Conservation (phyloP, 805 yeast genomes). For the Wickerhamomyces canadensis region DNA sequence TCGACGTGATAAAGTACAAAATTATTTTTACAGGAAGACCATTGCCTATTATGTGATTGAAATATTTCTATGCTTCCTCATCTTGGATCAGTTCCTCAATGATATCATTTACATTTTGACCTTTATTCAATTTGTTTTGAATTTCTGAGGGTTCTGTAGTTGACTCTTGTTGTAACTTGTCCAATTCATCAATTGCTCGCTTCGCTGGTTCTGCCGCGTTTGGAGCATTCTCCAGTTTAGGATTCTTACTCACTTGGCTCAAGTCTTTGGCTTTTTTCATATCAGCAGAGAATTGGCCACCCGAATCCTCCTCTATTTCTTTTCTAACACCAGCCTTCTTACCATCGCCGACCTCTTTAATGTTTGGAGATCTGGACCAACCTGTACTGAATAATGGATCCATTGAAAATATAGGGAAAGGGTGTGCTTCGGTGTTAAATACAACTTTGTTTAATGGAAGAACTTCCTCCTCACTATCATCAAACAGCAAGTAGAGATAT, state of each 20-base stretch:
- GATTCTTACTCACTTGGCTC: not conserved
- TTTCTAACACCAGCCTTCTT: conserved; percentile 24
- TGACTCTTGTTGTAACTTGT: conserved; percentile 9
- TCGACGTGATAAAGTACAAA: conserved; percentile 56
- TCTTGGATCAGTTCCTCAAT: conserved; percentile 14
- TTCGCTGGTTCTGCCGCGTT: conserved; percentile 22
- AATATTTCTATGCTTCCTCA: not conserved
- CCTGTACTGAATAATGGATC: conserved; percentile 52
- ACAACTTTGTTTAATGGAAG: conserved; percentile 66
- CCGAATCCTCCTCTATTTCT: conserved; percentile 10
- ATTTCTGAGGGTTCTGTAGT: conserved; percentile 4
- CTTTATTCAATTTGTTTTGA: conserved; percentile 6
- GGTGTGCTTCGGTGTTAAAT: conserved; percentile 92
- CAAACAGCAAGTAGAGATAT: conserved; percentile 75
- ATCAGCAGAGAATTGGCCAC: not conserved
- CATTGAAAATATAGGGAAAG: conserved; percentile 69
- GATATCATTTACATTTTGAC: conserved; percentile 12
- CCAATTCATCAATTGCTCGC: conserved; percentile 17
- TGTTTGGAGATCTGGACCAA: conserved; percentile 53
- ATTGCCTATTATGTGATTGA: conserved; percentile 64
- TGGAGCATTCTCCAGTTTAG: conserved; percentile 9
- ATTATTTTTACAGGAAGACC: conserved; percentile 65
- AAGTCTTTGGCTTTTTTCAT: conserved; percentile 1
- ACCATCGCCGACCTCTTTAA: too few species aligned
- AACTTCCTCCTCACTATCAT: conserved; percentile 49